Conservation (phyloP, 148 eudicot species). For the Rhododendron griersonianum region DNA sequence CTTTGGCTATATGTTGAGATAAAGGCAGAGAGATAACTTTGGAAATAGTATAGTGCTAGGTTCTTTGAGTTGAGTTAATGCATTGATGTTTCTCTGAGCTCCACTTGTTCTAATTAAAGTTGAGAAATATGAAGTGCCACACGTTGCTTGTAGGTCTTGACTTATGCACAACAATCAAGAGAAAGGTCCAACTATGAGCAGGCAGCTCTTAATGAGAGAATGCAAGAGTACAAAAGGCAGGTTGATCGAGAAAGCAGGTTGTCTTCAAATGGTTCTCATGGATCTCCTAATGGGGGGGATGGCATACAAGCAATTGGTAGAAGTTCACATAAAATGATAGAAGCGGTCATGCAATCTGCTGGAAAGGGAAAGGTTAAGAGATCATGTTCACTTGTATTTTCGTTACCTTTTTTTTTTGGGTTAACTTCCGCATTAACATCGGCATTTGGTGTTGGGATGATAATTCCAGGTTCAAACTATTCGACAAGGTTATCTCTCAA, state of each 20-base stretch:
- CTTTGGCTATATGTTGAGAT: background rate
- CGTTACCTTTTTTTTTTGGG: background rate
- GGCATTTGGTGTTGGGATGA: background rate
- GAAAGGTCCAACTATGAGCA: slow-evolving; percentile 94
- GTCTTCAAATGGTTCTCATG: slow-evolving; percentile 83
- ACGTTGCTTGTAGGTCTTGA: slow-evolving; percentile 58
- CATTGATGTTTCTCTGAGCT: slow-evolving; percentile 6
- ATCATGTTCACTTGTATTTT: background rate
- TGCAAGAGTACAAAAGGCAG: slow-evolving; percentile 95
- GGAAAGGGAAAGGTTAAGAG: slow-evolving; percentile 76
- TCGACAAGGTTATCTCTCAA: slow-evolving; percentile 92
- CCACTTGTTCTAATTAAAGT: background rate
- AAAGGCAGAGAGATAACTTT: background rate
- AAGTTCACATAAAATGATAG: slow-evolving; percentile 95
- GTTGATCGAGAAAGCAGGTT: slow-evolving; percentile 89
- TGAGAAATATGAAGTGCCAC: slow-evolving; percentile 3
- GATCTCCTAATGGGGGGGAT: slow-evolving; percentile 93
- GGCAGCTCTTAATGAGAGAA: slow-evolving; percentile 87
- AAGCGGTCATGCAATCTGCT: slow-evolving; percentile 98
- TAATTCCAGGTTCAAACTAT: slow-evolving; percentile 86
- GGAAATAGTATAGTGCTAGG: background rate
- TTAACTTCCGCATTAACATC: background rate
- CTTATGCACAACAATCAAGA: slow-evolving; percentile 92
- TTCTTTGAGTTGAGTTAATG: background rate
- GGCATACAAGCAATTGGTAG: slow-evolving; percentile 93